Percentiles rank a stretch among this genome's conserved stretches.
These are phyloP conservation scores for Pythium aristosporum DNA, from an alignment of 352 stramenopile species.

Conservation along the genomic window DNA sequence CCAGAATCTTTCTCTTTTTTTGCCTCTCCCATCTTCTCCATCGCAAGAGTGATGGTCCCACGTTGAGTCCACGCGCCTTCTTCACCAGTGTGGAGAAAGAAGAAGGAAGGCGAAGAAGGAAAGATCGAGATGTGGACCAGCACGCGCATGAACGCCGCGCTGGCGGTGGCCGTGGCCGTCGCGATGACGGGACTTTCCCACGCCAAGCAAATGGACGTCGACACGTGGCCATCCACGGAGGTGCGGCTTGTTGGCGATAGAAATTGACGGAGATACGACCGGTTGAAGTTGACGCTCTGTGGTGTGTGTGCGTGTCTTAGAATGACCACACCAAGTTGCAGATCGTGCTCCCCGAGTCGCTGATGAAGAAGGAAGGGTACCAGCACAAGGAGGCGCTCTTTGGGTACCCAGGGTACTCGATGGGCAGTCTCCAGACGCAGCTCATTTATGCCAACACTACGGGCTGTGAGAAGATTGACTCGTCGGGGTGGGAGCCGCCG, in stretches of 20 bases:
- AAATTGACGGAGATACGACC: background rate
- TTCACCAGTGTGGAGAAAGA: slow-evolving; percentile 15
- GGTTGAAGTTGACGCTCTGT: slow-evolving; percentile 24
- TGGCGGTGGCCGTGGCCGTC: slow-evolving; percentile 27
- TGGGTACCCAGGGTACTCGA: slow-evolving; percentile 93
- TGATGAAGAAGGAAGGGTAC: slow-evolving; percentile 93
- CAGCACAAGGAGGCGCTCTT: slow-evolving; percentile 97
- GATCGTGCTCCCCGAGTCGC: slow-evolving; percentile 81
- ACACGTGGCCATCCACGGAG: slow-evolving; percentile 82
- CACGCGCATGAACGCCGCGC: slow-evolving; percentile 7
- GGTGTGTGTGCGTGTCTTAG: slow-evolving; percentile 27
- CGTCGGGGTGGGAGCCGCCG: slow-evolving; percentile 84
- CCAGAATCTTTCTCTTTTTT: slow-evolving; percentile 28
- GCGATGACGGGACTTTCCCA: slow-evolving; percentile 21
- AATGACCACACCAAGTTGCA: slow-evolving; percentile 89
- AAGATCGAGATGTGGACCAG: slow-evolving; percentile 23
- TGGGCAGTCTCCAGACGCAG: slow-evolving; percentile 82
- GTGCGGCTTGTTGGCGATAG: slow-evolving; percentile 27
- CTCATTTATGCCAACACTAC: slow-evolving; percentile 88
- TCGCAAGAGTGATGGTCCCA: slow-evolving; percentile 19
- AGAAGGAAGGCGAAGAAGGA: slow-evolving; percentile 1
- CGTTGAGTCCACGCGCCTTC: slow-evolving; percentile 17
- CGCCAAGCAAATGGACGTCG: slow-evolving; percentile 66
- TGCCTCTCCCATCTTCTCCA: slow-evolving; percentile 15
- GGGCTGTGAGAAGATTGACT: slow-evolving; percentile 78